A percentile compares a stretch with the other conserved stretches of the same genome.
Evolutionary conservation across 179 eudicot genomes (phyloP).

Genomic region (Beta lomatogona): DNA sequence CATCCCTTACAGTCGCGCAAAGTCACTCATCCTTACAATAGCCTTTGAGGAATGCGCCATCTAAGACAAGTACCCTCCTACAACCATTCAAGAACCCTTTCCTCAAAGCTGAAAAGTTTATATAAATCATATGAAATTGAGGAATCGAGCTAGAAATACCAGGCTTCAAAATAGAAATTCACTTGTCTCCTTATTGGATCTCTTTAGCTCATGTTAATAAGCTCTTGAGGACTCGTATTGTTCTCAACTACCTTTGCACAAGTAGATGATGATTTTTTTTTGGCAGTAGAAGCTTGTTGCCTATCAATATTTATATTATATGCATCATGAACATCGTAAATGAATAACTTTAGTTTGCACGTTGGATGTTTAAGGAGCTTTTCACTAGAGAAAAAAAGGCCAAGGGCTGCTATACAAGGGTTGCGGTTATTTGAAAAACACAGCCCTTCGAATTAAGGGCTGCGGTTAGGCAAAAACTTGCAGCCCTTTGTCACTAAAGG

Average conservation of each 20-base stretch:
- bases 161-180: conserved; percentile 1
- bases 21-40: conserved; percentile 3
- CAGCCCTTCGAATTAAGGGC: too few relatives aligned
- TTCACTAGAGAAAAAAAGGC: too few relatives aligned
- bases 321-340: conserved; percentile 7
- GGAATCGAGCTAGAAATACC: neutral
- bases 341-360: conserved; percentile 10
- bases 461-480: too few relatives aligned
- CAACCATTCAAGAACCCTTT: conserved; percentile 11
- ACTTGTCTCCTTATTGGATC: conserved; percentile 7
- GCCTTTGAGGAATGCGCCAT: conserved; percentile 22
- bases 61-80: conserved; percentile 9
- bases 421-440: too few relatives aligned
- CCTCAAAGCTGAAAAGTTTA: conserved; percentile 3
- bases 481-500: too few relatives aligned
- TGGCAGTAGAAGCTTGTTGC: conserved; percentile 11
- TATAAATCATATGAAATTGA: conserved; percentile 22
- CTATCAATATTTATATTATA: conserved; percentile 13
- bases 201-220: conserved; percentile 1
- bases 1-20: neutral
- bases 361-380: conserved; percentile 23
- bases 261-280: conserved; percentile 8
- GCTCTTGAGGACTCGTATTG: conserved; percentile 10
- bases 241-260: conserved; percentile 15
- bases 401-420: too few relatives aligned